phyloP scores from a whole-genome alignment of 805 yeast species.

The Cyberlindnera euphorbiae region DNA sequence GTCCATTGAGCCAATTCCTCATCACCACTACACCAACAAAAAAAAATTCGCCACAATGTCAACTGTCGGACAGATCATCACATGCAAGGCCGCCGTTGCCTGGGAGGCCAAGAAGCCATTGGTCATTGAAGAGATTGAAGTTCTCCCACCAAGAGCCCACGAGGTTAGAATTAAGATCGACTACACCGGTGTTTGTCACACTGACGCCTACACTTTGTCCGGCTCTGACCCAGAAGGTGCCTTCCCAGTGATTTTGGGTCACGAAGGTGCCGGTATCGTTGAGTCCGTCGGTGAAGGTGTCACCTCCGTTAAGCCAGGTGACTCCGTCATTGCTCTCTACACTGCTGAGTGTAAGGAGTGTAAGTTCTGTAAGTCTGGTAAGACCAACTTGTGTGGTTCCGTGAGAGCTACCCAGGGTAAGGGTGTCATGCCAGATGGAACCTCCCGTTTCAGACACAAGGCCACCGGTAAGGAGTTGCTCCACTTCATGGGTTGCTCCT shows the following conservation, averaged over 20 bases:
- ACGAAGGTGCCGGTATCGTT: constrained; percentile 97
- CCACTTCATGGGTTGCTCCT: constrained; percentile 98
- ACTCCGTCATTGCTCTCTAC: constrained; percentile 88
- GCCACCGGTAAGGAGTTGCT: constrained; percentile 73
- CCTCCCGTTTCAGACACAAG: constrained; percentile 74
- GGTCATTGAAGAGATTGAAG: constrained; percentile 81
- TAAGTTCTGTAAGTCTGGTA: constrained; percentile 90
- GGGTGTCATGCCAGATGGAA: constrained; percentile 99
- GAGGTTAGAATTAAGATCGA: constrained; percentile 90
- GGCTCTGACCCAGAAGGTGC: constrained; percentile 97
- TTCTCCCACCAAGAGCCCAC: constrained; percentile 91
- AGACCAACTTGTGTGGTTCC: constrained; percentile 93
- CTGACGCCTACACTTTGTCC: constrained; percentile 93
- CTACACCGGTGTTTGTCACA: constrained; percentile 95
- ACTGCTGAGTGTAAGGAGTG: constrained; percentile 97
- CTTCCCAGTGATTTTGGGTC: constrained; percentile 91
- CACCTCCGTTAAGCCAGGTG: constrained; percentile 85
- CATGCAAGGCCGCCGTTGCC: constrained; percentile 95
- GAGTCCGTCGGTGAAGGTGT: constrained; percentile 96
- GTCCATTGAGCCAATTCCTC: no score
- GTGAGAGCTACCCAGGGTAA: constrained; percentile 97
- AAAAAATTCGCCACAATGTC: no score
- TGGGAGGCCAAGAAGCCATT: constrained; percentile 91
- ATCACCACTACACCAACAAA: no score
- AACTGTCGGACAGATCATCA: constrained; percentile 42